Conservation (phyloP, 148 eudicot genomes). For the Hydrangea macrophylla region DNA sequence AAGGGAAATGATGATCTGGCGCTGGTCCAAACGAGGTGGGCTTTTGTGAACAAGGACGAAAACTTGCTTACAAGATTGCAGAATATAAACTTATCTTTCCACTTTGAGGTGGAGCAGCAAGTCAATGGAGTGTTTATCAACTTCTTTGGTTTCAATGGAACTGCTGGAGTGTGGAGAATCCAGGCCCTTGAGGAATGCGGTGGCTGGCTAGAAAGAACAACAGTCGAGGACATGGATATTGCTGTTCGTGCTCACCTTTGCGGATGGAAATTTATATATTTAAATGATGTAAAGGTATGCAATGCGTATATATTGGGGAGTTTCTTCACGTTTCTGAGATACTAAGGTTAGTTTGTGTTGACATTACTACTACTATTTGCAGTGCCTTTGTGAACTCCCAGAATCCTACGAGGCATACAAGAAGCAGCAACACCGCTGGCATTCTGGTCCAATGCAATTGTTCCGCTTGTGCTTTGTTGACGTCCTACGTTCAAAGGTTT, state of each 20-base stretch:
- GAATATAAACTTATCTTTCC: constrained; percentile 83
- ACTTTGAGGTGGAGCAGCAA: constrained; percentile 98
- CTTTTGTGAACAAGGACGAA: constrained; percentile 89
- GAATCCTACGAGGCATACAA: constrained; percentile 96
- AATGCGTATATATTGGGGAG: not conserved
- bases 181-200: constrained; percentile 95
- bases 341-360: not conserved
- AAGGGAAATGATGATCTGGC: constrained; percentile 87
- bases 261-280: constrained; percentile 93
- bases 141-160: constrained; percentile 97
- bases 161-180: constrained; percentile 99
- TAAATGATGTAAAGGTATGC: constrained; percentile 87
- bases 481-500: constrained; percentile 79
- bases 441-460: constrained; percentile 98
- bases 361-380: constrained; percentile 25
- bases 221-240: constrained; percentile 99
- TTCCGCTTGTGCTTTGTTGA: constrained; percentile 87
- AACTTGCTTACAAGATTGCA: constrained; percentile 93
- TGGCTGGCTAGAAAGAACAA: constrained; percentile 94
- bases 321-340: constrained; percentile 2
- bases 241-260: constrained; percentile 98
- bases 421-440: constrained; percentile 99
- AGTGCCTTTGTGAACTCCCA: constrained; percentile 96
- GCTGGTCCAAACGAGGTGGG: constrained; percentile 94
- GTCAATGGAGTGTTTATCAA: constrained; percentile 92